Base-by-base conservation (phyloP, 257 asterid genomes). In the Catharanthus roseus region DNA sequence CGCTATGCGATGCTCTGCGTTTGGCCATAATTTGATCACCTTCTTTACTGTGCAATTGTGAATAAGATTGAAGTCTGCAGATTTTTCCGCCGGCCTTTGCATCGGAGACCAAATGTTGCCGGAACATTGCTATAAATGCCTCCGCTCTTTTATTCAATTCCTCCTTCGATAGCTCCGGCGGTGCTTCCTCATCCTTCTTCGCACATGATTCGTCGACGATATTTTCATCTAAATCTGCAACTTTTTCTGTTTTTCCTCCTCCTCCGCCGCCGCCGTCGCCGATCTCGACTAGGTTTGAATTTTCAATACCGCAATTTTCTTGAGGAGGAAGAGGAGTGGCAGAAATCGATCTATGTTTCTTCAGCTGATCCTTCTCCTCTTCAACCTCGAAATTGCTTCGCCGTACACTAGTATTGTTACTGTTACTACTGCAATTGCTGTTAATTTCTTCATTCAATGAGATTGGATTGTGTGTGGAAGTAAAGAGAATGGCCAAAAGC, bases 61-160 rank as follows among this genome's bases (percentile, higher is more conserved):
- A 60, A 60, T 31, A 60, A 60, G 42, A 42, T 29, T 60, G 65
- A 60, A 60, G 24, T 24, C 79, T 73, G 73, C 76, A 72, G 67
- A 73, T 74, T 39, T 69, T 75, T n/a, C n/a, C n/a, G n/a, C 83
- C 83, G 7, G 26, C 56, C 86, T 76, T 87, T 1, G 91, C 92
- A 82, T 95, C 97, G 70, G 93, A 82, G 31, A 84, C 84, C 86
- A 91, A 87, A 79, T 95, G 99, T 79, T 87, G 90, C 86, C 96
- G 87, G 72, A 93, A 95, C 97, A 84, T 95, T 29, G 96, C 79
- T 69, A 95, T 95, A 70, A 95, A 91, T 23, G 93, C 93, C 74
- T 95, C 99, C 23, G 79, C 99, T 82, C 88, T 89, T 81, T 77
- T 75, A 73, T 95, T 88, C 83, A 95, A 71, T 60, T 95, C 99